These are phyloP conservation scores for Glycine tomentella DNA, from an alignment of 306 rosid genomes.

Conservation along the genomic window DNA sequence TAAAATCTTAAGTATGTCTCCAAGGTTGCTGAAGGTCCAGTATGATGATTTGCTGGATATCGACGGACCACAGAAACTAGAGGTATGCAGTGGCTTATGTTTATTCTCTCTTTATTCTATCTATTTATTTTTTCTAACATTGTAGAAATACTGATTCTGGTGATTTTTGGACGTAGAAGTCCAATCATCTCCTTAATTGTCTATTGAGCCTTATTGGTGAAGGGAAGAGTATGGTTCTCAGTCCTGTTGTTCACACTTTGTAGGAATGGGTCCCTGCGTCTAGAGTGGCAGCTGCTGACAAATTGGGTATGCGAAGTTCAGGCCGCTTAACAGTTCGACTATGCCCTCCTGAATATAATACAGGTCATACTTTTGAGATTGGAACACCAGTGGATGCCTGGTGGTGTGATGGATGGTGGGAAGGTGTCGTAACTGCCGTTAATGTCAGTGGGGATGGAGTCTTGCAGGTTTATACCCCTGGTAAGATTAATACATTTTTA, in stretches of 20 bases:
- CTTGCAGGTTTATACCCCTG: conserved; percentile 72
- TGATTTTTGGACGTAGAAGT: conserved; percentile 33
- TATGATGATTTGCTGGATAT: conserved; percentile 69
- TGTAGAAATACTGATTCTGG: conserved; percentile 4
- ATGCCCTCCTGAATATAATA: conserved; percentile 53
- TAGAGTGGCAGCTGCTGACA: conserved; percentile 75
- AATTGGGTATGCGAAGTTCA: conserved; percentile 68
- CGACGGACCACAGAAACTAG: conserved; percentile 62
- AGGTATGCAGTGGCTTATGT: conserved; percentile 56
- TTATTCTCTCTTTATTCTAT: conserved; percentile 24
- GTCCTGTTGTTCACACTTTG: conserved; percentile 47
- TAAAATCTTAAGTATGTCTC: conserved; percentile 63
- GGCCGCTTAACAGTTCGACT: conserved; percentile 82
- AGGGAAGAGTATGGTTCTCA: conserved; percentile 41
- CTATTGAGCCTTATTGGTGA: conserved; percentile 22
- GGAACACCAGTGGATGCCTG: conserved; percentile 82
- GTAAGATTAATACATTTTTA: conserved; percentile 50
- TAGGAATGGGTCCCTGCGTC: conserved; percentile 80
- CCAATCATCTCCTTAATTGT: conserved; percentile 4
- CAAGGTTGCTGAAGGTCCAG: conserved; percentile 67
- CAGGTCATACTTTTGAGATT: conserved; percentile 51
- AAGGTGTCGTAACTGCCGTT: conserved; percentile 69
- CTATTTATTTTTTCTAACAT: neutral
- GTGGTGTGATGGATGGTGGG: conserved; percentile 96
- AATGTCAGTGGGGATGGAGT: conserved; percentile 52